A percentile compares a stretch with the other conserved stretches of the same genome.
These are phyloP conservation scores for Fusarium poae DNA, from an alignment of 2,329 filamentous ascomycete genomes.

Conservation along the genomic window DNA sequence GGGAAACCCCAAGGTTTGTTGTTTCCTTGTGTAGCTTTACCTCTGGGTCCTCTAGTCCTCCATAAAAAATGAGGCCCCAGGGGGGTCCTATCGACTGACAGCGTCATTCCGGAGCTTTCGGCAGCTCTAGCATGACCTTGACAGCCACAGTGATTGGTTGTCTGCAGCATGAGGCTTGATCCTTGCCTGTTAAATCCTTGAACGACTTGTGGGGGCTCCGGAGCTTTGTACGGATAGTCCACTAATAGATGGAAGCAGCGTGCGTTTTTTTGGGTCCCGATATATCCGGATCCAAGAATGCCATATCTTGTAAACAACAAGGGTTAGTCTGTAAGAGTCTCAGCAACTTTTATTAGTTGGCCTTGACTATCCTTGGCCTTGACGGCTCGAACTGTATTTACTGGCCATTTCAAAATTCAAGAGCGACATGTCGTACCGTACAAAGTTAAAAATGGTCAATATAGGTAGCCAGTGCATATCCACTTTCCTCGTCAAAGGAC, in stretches of 20 bases:
- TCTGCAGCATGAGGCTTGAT: constrained; percentile 4
- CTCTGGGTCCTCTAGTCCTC: constrained; percentile 5
- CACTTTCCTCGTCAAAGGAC: no score
- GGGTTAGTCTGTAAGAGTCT: background rate
- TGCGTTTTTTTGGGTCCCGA: constrained; percentile 26
- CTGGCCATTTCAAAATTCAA: background rate
- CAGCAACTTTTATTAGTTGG: background rate
- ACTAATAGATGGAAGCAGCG: constrained; percentile 28
- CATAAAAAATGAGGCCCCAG: constrained; percentile 6
- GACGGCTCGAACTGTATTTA: background rate
- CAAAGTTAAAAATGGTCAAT: background rate
- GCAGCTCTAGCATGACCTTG: constrained; percentile 36
- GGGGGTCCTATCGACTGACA: constrained; percentile 17
- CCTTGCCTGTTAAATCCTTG: constrained; percentile 19
- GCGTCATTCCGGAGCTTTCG: constrained; percentile 43
- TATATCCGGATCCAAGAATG: constrained; percentile 32
- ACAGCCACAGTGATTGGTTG: constrained; percentile 19
- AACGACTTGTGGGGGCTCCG: constrained; percentile 6
- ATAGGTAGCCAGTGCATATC: background rate
- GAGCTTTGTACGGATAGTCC: constrained; percentile 31
- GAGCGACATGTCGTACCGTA: background rate
- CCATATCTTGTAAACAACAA: constrained; percentile 6
- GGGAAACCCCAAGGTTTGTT: constrained; percentile 17
- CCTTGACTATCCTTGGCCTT: background rate
- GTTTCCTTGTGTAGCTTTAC: constrained; percentile 24